These are phyloP conservation scores for Tilletia setariae DNA, from an alignment of 1,284 basidiomycete species.

Conservation along the genomic window DNA sequence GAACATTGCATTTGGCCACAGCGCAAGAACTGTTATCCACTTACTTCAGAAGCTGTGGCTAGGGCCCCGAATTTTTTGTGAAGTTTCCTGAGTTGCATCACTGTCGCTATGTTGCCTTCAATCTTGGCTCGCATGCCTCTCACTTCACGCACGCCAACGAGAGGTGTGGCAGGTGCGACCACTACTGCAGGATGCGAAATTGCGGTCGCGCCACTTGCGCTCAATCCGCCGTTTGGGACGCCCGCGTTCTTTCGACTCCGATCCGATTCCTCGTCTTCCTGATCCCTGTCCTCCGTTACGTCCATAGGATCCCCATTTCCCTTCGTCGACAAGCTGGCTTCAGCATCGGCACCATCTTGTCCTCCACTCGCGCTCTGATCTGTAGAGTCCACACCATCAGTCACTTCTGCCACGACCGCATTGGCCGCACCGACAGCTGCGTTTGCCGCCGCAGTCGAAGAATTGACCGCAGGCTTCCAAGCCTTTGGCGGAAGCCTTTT, in stretches of 20 bases:
- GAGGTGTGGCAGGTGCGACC: not conserved
- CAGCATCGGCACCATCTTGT: not conserved
- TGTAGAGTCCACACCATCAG: not conserved
- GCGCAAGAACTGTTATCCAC: not conserved
- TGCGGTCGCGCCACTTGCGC: not conserved
- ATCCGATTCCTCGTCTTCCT: conserved; percentile 13
- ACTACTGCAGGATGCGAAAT: not conserved
- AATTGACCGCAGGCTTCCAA: not conserved
- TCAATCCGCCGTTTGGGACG: not conserved
- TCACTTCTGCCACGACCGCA: not conserved
- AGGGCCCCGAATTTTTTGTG: conserved; percentile 44
- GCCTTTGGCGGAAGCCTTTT: not conserved
- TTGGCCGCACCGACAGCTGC: not conserved
- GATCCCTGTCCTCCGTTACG: not conserved
- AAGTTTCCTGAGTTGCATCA: conserved; percentile 44
- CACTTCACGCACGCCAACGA: conserved; percentile 5
- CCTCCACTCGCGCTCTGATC: not conserved
- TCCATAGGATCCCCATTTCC: not conserved
- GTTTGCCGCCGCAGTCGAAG: not conserved
- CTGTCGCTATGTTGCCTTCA: conserved; percentile 42
- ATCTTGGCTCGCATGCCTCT: conserved; percentile 35
- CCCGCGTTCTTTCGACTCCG: not conserved
- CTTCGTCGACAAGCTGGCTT: not conserved
- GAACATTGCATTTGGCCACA: not conserved
- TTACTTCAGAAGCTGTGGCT: conserved; percentile 21